A percentile compares a stretch with the other conserved stretches of the same genome.
phyloP scores from a whole-genome alignment of 306 rosid genomes.

The Cucurbita argyrosperma region DNA sequence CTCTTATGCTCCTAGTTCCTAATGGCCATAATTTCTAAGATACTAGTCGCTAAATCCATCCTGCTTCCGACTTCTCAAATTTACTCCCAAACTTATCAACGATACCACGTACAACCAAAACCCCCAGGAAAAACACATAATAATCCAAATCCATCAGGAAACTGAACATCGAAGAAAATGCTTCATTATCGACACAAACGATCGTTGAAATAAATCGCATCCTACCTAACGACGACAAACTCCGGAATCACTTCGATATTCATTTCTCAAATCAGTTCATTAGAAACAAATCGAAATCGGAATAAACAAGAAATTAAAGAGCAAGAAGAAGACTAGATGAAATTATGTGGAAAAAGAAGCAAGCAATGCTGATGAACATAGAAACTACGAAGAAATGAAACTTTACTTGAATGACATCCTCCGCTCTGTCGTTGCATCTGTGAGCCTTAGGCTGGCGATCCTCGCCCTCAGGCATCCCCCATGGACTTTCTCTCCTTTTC shows the following conservation, averaged over 20 bases:
- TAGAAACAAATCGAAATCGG: not conserved
- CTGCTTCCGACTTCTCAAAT: not conserved
- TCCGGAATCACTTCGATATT: not conserved
- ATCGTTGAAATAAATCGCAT: not conserved
- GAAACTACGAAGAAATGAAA: not conserved
- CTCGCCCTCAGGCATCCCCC: conserved; percentile 68
- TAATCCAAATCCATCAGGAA: not conserved
- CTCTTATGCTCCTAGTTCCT: not conserved
- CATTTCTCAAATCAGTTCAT: not conserved
- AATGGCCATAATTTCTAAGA: not conserved
- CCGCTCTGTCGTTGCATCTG: conserved; percentile 87
- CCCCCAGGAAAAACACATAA: not conserved
- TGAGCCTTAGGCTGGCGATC: conserved; percentile 83
- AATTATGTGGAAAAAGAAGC: not conserved
- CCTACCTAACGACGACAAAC: not conserved
- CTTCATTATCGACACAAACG: not conserved
- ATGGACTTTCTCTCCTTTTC: conserved; percentile 87
- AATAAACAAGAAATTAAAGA: not conserved
- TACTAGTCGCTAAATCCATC: not conserved
- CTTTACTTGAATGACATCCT: conserved; percentile 70
- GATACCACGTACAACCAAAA: not conserved
- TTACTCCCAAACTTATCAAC: not conserved
- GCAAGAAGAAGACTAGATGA: not conserved
- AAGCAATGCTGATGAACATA: not conserved
- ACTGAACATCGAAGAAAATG: not conserved